Base-by-base conservation (phyloP, 352 stramenopile species). In the Plasmopara halstedii region DNA sequence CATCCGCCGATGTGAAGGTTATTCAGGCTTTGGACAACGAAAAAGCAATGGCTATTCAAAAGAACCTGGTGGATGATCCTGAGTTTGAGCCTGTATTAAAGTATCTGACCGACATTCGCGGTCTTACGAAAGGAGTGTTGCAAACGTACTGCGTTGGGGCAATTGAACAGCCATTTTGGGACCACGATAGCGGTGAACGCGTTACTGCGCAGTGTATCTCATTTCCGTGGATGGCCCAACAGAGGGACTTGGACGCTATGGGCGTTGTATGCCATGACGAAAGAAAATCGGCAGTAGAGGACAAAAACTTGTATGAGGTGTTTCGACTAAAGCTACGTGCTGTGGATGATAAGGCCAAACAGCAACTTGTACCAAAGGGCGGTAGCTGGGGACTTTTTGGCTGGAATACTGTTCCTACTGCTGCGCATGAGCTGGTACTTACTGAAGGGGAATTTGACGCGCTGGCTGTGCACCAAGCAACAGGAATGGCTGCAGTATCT, bases 321-420 rank as follows among this genome's bases (percentile, higher is more conserved):
- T 66, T 92, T 25, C 68, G 83, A 13, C 65, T 94, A 31, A 96
- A 96, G 59, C 56, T 94, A 15, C 78, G 85, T 27, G 83, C 70
- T 19, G 54, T 95, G 18, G 68, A 86, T 14, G 78, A 95, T 56
- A 97, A 97, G 53, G 50, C 61, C 11, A 83, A 94, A 56, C 81
- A 94, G 58, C 76, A 85, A 2, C 62, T 96, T 37, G 72, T 95
- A 3, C 88, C 88, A 1, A 85, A 94, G 11, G 95, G 95, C 19
- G 95, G 96, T 22, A 96, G 89, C 45, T 98, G 94, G 85, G 97
- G 97, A 0, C 74, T 99, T 17, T 99, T 99, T 71, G 97, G 97
- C n/a, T 98, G 92, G 85, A 97, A 99, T 66, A 98, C 94, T 0
- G 76, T 99, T 19, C 79, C 88, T 13, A 51, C 70, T 8, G 53